Conservation (phyloP, 768 basidiomycete genomes). For the Chalciporus sphaerocephalus region DNA sequence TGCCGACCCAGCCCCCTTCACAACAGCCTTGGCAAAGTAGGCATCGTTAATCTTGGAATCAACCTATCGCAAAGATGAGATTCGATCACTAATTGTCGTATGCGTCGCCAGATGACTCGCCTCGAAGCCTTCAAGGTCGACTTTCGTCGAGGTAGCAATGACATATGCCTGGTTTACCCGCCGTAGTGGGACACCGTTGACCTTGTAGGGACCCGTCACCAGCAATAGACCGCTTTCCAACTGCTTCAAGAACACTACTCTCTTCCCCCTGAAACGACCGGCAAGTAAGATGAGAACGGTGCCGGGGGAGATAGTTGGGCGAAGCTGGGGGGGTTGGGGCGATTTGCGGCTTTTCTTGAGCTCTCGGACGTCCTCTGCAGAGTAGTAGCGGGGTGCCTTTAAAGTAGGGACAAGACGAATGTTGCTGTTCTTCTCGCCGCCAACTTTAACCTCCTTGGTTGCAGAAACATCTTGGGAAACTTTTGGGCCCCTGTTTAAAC, state of each 20-base stretch:
- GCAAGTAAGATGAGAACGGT: constrained; percentile 95
- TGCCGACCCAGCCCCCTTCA: constrained; percentile 70
- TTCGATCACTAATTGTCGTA: not conserved
- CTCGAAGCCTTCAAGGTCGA: constrained; percentile 72
- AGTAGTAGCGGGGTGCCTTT: constrained; percentile 90
- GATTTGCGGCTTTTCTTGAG: constrained; percentile 93
- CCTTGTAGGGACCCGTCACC: constrained; percentile 95
- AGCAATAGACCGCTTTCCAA: constrained; percentile 86
- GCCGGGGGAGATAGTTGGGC: constrained; percentile 87
- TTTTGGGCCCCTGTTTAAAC: constrained; percentile 81
- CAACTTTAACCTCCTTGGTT: constrained; percentile 74
- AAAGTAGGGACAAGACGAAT: constrained; percentile 81
- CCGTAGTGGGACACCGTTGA: constrained; percentile 97
- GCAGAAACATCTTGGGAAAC: constrained; percentile 63
- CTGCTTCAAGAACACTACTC: constrained; percentile 98
- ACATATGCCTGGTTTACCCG: constrained; percentile 99
- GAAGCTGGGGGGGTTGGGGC: constrained; percentile 71
- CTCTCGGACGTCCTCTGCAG: constrained; percentile 87
- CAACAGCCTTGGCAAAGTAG: constrained; percentile 82
- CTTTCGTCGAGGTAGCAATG: constrained; percentile 94
- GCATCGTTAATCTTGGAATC: constrained; percentile 90
- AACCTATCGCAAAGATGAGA: constrained; percentile 43
- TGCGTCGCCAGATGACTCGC: constrained; percentile 41
- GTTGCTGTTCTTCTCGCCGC: constrained; percentile 87
- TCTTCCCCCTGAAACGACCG: constrained; percentile 96